phyloP scores from a whole-genome alignment of 148 eudicot species.

The Vaccinium macrocarpon region DNA sequence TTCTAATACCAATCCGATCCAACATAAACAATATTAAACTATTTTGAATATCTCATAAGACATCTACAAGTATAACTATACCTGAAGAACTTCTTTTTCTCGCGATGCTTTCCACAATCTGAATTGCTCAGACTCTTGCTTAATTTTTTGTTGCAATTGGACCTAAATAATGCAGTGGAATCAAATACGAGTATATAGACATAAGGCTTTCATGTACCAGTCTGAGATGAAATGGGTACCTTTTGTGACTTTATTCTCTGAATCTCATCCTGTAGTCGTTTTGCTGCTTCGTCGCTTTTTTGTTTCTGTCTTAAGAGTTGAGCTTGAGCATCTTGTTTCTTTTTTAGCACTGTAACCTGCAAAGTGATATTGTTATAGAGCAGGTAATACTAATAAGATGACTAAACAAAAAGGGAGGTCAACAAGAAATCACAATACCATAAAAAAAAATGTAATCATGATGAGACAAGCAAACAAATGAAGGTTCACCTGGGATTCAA shows the following conservation, averaged over 20 bases:
- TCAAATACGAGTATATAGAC: background rate
- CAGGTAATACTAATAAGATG: background rate
- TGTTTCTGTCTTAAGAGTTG: slow-evolving; percentile 90
- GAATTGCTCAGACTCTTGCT: slow-evolving; percentile 98
- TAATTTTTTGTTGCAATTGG: slow-evolving; percentile 91
- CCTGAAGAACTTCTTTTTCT: slow-evolving; percentile 99
- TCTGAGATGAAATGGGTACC: slow-evolving; percentile 37
- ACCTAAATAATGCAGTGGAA: slow-evolving; percentile 43
- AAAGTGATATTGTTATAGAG: background rate
- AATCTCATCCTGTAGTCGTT: slow-evolving; percentile 85
- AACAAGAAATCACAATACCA: background rate
- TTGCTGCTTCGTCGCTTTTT: slow-evolving; percentile 96
- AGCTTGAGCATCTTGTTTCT: slow-evolving; percentile 97
- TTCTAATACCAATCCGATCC: background rate
- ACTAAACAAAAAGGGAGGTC: background rate
- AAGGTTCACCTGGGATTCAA: slow-evolving; percentile 72
- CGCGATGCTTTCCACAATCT: slow-evolving; percentile 90
- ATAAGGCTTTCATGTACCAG: background rate
- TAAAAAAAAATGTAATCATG: background rate
- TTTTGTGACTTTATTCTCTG: slow-evolving; percentile 92
- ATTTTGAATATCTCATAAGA: background rate
- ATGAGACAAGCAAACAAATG: slow-evolving; percentile 10
- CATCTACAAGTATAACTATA: slow-evolving; percentile 16
- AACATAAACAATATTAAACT: background rate
- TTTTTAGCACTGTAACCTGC: slow-evolving; percentile 84